Evolutionary conservation across 2,329 filamentous ascomycete genomes (phyloP).

Genomic region (Ceratocystis eucalypticola): DNA sequence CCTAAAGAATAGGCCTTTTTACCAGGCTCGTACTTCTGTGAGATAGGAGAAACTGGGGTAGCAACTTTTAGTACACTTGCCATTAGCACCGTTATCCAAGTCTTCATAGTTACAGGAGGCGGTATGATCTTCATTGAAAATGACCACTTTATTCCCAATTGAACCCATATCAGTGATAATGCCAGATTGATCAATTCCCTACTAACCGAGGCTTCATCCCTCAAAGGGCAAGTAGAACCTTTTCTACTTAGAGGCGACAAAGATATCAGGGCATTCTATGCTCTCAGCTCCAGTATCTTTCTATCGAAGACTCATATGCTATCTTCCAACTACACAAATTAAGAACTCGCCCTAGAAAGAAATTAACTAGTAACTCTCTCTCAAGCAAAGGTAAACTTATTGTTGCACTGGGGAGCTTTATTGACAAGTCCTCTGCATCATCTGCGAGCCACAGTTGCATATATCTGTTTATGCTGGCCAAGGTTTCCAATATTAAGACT

Average conservation of each 20-base stretch:
- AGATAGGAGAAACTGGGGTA: slow-evolving; percentile 33
- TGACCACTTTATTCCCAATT: slow-evolving; percentile 50
- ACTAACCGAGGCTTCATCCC: slow-evolving; percentile 59
- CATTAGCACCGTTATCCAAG: slow-evolving; percentile 21
- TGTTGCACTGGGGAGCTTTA: too few species aligned
- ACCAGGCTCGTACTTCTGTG: slow-evolving; percentile 45
- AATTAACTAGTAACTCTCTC: too few species aligned
- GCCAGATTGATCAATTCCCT: slow-evolving; percentile 55
- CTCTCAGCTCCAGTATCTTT: slow-evolving; percentile 54
- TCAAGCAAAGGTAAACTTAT: too few species aligned
- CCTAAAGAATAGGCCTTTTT: slow-evolving; percentile 52
- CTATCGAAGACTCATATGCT: slow-evolving; percentile 46
- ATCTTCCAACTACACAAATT: slow-evolving; percentile 56
- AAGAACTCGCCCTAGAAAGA: slow-evolving; percentile 30
- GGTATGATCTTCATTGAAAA: slow-evolving; percentile 69
- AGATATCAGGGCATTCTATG: slow-evolving; percentile 64
- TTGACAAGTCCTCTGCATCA: too few species aligned
- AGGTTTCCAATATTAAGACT: too few species aligned
- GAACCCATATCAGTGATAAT: slow-evolving; percentile 38
- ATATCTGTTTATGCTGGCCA: too few species aligned
- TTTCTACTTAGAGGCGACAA: slow-evolving; percentile 60
- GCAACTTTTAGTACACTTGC: too few species aligned
- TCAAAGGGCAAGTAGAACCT: slow-evolving; percentile 55
- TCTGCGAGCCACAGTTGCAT: too few species aligned
- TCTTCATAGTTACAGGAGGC: slow-evolving; percentile 43